Evolutionary conservation across 2,329 filamentous ascomycete species (phyloP).

Genomic region (Tolypocladium sp.): DNA sequence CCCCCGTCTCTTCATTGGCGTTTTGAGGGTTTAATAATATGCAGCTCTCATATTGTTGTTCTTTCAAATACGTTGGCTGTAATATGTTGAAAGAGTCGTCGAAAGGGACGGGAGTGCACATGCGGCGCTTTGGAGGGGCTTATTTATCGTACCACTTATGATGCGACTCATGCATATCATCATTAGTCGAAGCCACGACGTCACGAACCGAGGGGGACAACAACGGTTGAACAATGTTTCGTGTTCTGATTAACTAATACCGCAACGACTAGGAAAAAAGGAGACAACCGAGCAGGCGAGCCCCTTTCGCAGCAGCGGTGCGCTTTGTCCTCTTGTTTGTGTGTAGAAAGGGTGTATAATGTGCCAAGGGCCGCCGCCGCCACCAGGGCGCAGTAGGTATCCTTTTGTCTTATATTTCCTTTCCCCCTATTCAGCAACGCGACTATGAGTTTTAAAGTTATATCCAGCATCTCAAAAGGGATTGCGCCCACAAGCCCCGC

Average conservation of each 20-base stretch:
- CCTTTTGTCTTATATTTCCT: slow-evolving; percentile 2
- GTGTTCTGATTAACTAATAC: slow-evolving; percentile 34
- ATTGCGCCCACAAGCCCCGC: slow-evolving; percentile 9
- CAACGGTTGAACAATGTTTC: slow-evolving; percentile 8
- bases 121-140: neutral
- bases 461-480: slow-evolving; percentile 23
- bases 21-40: neutral
- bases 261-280: slow-evolving; percentile 26
- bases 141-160: neutral
- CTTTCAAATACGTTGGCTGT: neutral
- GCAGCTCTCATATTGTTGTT: neutral
- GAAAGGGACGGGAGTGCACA: neutral
- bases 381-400: slow-evolving; percentile 19
- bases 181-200: neutral
- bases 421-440: neutral
- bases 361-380: slow-evolving; percentile 5
- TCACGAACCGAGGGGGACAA: neutral
- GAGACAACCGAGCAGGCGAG: slow-evolving; percentile 20
- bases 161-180: neutral
- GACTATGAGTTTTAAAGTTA: slow-evolving; percentile 2
- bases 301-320: slow-evolving; percentile 20
- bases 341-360: slow-evolving; percentile 8
- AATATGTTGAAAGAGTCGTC: neutral
- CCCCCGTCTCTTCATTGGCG: neutral
- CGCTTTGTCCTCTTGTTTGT: slow-evolving; percentile 25